These are phyloP conservation scores for Verticillium dahliae DNA, from an alignment of 2,329 filamentous ascomycete species.

Conservation along the genomic window DNA sequence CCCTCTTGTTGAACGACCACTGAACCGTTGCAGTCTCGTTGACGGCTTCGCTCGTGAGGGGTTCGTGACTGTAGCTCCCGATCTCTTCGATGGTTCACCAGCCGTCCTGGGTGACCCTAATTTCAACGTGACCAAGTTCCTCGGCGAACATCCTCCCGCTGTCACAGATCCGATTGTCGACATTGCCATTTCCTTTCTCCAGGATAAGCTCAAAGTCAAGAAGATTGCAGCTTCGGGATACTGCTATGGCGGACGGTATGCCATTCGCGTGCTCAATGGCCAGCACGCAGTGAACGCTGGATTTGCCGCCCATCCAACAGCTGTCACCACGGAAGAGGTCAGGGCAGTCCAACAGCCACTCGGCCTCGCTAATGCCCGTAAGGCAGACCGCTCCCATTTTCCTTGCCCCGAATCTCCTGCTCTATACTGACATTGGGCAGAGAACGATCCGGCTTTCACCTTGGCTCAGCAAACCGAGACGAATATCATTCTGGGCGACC, in stretches of 20 bases:
- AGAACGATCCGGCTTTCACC: no score
- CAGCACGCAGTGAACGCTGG: conserved; percentile 50
- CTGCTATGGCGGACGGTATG: conserved; percentile 57
- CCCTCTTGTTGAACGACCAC: no score
- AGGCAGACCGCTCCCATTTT: conserved; percentile 42
- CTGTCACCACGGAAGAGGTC: conserved; percentile 54
- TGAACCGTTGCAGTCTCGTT: conserved; percentile 32
- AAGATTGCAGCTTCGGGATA: conserved; percentile 54
- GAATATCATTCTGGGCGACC: conserved; percentile 51
- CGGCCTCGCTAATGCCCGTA: conserved; percentile 56
- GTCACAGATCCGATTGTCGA: conserved; percentile 40
- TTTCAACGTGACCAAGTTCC: conserved; percentile 35
- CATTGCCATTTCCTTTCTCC: conserved; percentile 37
- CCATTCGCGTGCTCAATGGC: conserved; percentile 43
- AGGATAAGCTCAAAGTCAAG: conserved; percentile 38
- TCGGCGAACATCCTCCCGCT: conserved; percentile 28
- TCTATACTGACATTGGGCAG: no score
- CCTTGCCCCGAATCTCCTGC: no score
- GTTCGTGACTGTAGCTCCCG: conserved; percentile 59
- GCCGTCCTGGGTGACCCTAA: conserved; percentile 29
- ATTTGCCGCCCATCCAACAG: conserved; percentile 58
- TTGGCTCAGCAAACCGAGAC: conserved; percentile 25
- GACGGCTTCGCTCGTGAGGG: conserved; percentile 62
- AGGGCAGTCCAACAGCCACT: conserved; percentile 48
- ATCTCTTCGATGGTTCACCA: conserved; percentile 56